Base-by-base conservation (phyloP, 2,329 filamentous ascomycete genomes). In the Xylariales sp. region DNA sequence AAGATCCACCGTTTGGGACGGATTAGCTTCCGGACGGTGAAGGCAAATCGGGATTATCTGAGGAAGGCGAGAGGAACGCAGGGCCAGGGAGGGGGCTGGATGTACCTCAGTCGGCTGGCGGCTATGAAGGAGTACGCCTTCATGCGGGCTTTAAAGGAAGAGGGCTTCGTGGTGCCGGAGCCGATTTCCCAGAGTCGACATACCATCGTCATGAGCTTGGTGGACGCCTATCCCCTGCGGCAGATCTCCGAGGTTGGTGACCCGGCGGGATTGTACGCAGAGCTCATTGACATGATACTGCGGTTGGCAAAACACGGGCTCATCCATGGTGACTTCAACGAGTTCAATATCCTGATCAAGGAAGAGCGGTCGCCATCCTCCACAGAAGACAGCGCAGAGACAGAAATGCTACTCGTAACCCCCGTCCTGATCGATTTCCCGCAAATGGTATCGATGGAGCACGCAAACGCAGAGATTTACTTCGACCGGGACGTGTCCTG, bases 301-400 rank as follows among this genome's bases (percentile, higher is more conserved):
- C 78, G 82, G 20, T 73, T 98, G 29, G 91, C 93, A 5, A 80
- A 80, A 47, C 82, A 90, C 52, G 93, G 93, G 5, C 70, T 98
- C 35, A 98, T 98, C 47, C 93, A 98, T 60, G 93, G 93, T 47
- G 93, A 98, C 61, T 98, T 94, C 70, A 98, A 98, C 69, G 94
- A 98, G 64, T 98, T 98, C 74, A 98, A 98, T 62, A 91, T 98
- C 49, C 71, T 98, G 24, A 82, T 98, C 60, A 88, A 93, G 59
- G 91, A 97, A 61, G 79, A 73, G 42, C 40, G 44, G n/a, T 37
- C 27, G 5, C 31, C 42, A 4, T 27, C 44, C 9, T 15, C 16
- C 7, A 12, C 34, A 8, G 46, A 44, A 14, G 21, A 38, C 20
- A 27, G 28, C 12, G 29, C 44, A 11, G 42, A 60, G 31, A 49